A percentile compares a stretch with the other conserved stretches of the same genome.
These are phyloP conservation scores for Moniliophthora roreri DNA, from an alignment of 1,284 basidiomycete genomes.

Conservation along the genomic window DNA sequence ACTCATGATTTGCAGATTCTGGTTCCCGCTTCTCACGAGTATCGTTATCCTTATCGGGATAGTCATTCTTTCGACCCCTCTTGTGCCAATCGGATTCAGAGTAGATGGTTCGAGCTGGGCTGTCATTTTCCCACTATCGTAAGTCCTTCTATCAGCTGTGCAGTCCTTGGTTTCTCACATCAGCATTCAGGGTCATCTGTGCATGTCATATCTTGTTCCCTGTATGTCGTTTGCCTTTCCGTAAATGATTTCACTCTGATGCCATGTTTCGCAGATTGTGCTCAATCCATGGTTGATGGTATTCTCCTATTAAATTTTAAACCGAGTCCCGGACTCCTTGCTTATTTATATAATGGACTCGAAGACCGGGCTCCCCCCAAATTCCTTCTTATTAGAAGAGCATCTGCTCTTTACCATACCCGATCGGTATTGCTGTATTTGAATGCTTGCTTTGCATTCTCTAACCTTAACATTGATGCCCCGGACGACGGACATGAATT, in stretches of 20 bases:
- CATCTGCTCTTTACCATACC: too few relatives aligned
- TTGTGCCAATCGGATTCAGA: slow-evolving; percentile 17
- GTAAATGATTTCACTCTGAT: not conserved
- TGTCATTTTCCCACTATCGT: slow-evolving; percentile 18
- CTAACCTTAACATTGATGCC: too few relatives aligned
- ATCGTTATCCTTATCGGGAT: slow-evolving; percentile 15
- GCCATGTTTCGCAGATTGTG: slow-evolving; percentile 10
- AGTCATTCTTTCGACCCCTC: slow-evolving; percentile 13
- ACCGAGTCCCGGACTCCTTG: too few relatives aligned
- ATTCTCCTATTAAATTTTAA: slow-evolving; percentile 16
- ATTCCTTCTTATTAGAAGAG: too few relatives aligned
- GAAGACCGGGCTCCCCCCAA: too few relatives aligned
- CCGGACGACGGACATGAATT: too few relatives aligned
- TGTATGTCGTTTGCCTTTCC: not conserved
- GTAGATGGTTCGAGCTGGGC: slow-evolving; percentile 15
- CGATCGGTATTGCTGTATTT: too few relatives aligned
- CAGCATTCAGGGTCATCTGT: slow-evolving; percentile 6
- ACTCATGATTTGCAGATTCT: slow-evolving; percentile 10
- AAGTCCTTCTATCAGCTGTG: not conserved
- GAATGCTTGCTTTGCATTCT: too few relatives aligned
- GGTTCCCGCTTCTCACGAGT: slow-evolving; percentile 15
- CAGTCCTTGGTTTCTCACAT: not conserved
- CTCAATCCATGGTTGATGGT: slow-evolving; percentile 19
- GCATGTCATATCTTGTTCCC: slow-evolving; percentile 19
- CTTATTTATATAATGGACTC: too few relatives aligned